phyloP scores from a whole-genome alignment of 1,284 basidiomycete genomes.

The Malassezia arunalokei region DNA sequence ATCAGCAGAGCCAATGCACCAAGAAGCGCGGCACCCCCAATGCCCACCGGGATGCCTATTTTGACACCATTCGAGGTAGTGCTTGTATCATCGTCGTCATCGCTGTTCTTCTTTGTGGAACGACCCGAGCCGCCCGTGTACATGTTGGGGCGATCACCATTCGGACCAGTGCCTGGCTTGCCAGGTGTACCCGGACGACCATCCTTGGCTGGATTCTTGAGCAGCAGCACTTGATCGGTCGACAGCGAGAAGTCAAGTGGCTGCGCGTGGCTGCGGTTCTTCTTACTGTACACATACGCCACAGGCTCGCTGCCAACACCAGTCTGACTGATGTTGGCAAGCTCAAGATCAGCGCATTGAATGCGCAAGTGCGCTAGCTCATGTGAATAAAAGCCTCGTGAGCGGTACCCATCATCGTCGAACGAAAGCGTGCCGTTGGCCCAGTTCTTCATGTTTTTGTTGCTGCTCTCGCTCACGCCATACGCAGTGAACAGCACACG shows the following conservation, averaged over 20 bases:
- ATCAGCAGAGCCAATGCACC: not conserved
- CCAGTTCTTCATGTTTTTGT: slow-evolving; percentile 19
- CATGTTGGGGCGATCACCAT: slow-evolving; percentile 8
- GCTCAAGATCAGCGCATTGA: slow-evolving; percentile 18
- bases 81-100: not conserved
- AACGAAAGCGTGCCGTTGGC: slow-evolving; percentile 31
- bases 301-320: slow-evolving; percentile 9
- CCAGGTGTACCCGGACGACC: slow-evolving; percentile 17
- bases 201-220: slow-evolving; percentile 14
- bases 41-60: slow-evolving; percentile 14
- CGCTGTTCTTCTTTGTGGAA: not conserved
- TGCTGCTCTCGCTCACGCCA: slow-evolving; percentile 25
- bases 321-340: slow-evolving; percentile 13
- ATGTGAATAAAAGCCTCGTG: slow-evolving; percentile 32
- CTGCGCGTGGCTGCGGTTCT: slow-evolving; percentile 11
- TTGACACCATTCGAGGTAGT: slow-evolving; percentile 4
- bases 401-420: slow-evolving; percentile 20
- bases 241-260: slow-evolving; percentile 21
- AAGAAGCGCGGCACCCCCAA: slow-evolving; percentile 7
- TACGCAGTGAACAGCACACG: slow-evolving; percentile 31
- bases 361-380: slow-evolving; percentile 30
- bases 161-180: not conserved
- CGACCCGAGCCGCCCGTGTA: slow-evolving; percentile 15
- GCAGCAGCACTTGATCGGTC: slow-evolving; percentile 14
- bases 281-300: slow-evolving; percentile 35